Evolutionary conservation across 805 yeast species (phyloP).

Genomic region (Hagleromyces aurorensis): DNA sequence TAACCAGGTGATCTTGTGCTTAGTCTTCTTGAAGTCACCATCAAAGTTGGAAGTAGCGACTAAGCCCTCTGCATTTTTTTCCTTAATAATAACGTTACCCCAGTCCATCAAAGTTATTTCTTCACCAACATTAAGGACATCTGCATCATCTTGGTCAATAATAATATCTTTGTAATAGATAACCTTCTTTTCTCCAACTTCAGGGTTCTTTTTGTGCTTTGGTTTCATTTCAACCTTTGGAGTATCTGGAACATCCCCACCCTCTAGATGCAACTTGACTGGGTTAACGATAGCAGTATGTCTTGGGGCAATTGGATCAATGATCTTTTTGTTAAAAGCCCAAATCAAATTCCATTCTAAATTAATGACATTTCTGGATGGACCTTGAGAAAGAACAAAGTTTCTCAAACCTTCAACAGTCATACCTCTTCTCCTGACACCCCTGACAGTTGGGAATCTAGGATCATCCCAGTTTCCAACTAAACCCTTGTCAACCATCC

Average conservation of each 20-base stretch:
- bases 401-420: constrained; percentile 93
- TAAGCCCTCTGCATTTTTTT: constrained; percentile 58
- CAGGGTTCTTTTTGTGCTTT: constrained; percentile 93
- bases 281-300: constrained; percentile 76
- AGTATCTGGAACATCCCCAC: constrained; percentile 54
- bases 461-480: constrained; percentile 98
- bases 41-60: constrained; percentile 80
- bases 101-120: constrained; percentile 98
- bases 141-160: constrained; percentile 82
- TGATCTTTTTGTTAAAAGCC: constrained; percentile 95
- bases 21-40: constrained; percentile 96
- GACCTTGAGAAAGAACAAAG: constrained; percentile 94
- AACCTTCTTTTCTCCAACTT: constrained; percentile 76
- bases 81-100: constrained; percentile 85
- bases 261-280: constrained; percentile 56
- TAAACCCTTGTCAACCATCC: constrained; percentile 91
- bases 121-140: constrained; percentile 70
- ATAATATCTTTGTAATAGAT: constrained; percentile 54
- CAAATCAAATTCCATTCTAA: constrained; percentile 96
- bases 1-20: constrained; percentile 91
- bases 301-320: constrained; percentile 96
- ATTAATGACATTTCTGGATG: constrained; percentile 93
- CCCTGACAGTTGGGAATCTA: constrained; percentile 98
- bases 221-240: constrained; percentile 67
- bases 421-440: constrained; percentile 99